Evolutionary conservation across 2,329 filamentous ascomycete species (phyloP).

Genomic region (Neurospora sp.): DNA sequence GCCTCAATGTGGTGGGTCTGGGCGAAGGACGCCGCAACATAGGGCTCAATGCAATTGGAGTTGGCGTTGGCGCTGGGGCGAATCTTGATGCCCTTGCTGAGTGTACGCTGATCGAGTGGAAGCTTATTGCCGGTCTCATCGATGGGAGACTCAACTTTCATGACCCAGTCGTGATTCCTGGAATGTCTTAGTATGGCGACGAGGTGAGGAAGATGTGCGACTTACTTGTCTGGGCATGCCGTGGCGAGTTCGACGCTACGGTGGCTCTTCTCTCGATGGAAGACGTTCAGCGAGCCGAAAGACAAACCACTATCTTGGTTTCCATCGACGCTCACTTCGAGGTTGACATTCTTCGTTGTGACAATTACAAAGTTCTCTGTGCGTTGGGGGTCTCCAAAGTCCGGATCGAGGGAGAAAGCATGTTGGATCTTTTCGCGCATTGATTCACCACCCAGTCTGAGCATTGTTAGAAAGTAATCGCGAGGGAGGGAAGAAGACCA

Average conservation of each 20-base stretch:
- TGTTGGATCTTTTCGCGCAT: not conserved
- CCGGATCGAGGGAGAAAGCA: not conserved
- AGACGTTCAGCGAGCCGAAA: slow-evolving; percentile 7
- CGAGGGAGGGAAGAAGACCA: not conserved
- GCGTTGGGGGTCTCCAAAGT: not conserved
- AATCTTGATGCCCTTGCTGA: not conserved
- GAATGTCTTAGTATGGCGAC: not conserved
- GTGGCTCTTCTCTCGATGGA: slow-evolving; percentile 9
- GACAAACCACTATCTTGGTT: not conserved
- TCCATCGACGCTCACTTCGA: slow-evolving; percentile 12
- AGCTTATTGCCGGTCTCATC: slow-evolving; percentile 6
- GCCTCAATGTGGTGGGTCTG: slow-evolving; percentile 17
- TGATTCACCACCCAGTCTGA: not conserved
- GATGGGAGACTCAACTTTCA: slow-evolving; percentile 22
- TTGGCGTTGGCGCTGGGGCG: not conserved
- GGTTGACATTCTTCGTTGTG: slow-evolving; percentile 11
- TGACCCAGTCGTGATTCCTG: slow-evolving; percentile 27
- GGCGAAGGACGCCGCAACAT: slow-evolving; percentile 9
- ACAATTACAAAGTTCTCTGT: slow-evolving; percentile 9
- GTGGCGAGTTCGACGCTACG: slow-evolving; percentile 18
- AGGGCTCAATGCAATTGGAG: not conserved
- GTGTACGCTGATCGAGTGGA: not conserved
- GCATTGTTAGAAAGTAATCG: not conserved
- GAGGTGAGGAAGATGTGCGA: not conserved
- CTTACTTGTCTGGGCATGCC: slow-evolving; percentile 25